Conservation (phyloP, 2,329 filamentous ascomycete genomes). For the Hypoxylon sp. region DNA sequence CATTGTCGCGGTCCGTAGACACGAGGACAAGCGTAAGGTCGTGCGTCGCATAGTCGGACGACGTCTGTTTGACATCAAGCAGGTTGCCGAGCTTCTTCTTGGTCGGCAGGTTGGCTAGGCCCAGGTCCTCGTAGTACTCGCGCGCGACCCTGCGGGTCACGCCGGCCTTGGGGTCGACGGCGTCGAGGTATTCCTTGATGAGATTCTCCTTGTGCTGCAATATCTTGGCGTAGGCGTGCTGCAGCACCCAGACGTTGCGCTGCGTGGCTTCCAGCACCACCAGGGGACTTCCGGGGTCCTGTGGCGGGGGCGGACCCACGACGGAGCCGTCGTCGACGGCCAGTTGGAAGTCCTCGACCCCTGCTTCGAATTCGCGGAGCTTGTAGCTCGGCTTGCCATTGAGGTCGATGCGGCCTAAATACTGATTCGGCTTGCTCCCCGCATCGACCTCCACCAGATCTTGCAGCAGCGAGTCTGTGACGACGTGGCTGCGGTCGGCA, state of each 20-base stretch:
- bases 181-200: slow-evolving; percentile 29
- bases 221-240: slow-evolving; percentile 35
- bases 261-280: slow-evolving; percentile 33
- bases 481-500: background rate
- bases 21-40: slow-evolving; percentile 31
- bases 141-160: slow-evolving; percentile 29
- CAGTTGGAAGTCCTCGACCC: slow-evolving; percentile 10
- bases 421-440: slow-evolving; percentile 22
- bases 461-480: slow-evolving; percentile 11
- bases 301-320: background rate
- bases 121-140: slow-evolving; percentile 38
- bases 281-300: background rate
- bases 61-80: slow-evolving; percentile 35
- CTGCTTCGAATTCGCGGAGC: slow-evolving; percentile 21
- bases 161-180: background rate
- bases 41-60: slow-evolving; percentile 20
- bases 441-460: slow-evolving; percentile 25
- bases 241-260: slow-evolving; percentile 39
- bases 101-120: slow-evolving; percentile 30
- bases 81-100: slow-evolving; percentile 39
- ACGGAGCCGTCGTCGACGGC: background rate
- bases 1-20: slow-evolving; percentile 1
- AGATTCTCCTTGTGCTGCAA: slow-evolving; percentile 35
- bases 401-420: slow-evolving; percentile 14
- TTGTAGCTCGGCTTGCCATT: slow-evolving; percentile 32